A percentile compares a stretch with the other conserved stretches of the same genome.
phyloP scores from a whole-genome alignment of 352 stramenopile genomes.

The Globisporangium solare region DNA sequence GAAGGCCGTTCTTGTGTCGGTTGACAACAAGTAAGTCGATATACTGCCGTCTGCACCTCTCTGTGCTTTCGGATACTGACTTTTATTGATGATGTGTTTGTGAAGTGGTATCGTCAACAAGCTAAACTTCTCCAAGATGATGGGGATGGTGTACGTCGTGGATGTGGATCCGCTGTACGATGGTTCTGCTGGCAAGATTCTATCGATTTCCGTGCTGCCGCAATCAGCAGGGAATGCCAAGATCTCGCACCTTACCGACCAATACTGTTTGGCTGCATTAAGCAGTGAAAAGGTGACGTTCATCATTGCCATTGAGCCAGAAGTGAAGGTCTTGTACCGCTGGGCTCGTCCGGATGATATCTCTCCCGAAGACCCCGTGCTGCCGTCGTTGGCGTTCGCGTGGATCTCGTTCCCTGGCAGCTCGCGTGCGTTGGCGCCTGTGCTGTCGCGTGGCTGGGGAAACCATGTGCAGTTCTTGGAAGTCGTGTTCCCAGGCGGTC shows the following conservation, averaged over 20 bases:
- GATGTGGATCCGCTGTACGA: conserved; percentile 95
- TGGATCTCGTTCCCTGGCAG: conserved; percentile 90
- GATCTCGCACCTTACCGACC: conserved; percentile 80
- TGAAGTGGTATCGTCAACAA: conserved; percentile 91
- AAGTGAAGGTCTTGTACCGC: conserved; percentile 92
- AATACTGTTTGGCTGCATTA: conserved; percentile 77
- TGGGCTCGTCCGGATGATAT: conserved; percentile 88
- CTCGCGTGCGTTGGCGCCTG: conserved; percentile 76
- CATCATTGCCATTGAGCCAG: conserved; percentile 93
- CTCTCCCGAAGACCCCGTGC: conserved; percentile 56
- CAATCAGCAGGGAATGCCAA: conserved; percentile 81
- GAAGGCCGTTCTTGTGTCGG: conserved; percentile 77
- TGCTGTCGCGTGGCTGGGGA: conserved; percentile 92
- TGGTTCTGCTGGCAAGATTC: conserved; percentile 87
- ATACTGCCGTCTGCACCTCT: not conserved
- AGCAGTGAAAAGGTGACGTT: conserved; percentile 93
- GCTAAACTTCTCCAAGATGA: conserved; percentile 93
- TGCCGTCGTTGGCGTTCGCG: conserved; percentile 93
- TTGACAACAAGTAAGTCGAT: conserved; percentile 78
- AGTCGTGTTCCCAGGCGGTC: conserved; percentile 72
- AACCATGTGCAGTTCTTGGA: conserved; percentile 92
- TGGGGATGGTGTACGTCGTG: conserved; percentile 91
- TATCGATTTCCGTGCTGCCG: conserved; percentile 76
- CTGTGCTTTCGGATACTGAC: conserved; percentile 2
- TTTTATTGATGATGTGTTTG: conserved; percentile 29